A percentile compares a stretch with the other conserved stretches of the same genome.
These are phyloP conservation scores for Paecilomyces formosus DNA, from an alignment of 2,329 filamentous ascomycete species.

Conservation along the genomic window DNA sequence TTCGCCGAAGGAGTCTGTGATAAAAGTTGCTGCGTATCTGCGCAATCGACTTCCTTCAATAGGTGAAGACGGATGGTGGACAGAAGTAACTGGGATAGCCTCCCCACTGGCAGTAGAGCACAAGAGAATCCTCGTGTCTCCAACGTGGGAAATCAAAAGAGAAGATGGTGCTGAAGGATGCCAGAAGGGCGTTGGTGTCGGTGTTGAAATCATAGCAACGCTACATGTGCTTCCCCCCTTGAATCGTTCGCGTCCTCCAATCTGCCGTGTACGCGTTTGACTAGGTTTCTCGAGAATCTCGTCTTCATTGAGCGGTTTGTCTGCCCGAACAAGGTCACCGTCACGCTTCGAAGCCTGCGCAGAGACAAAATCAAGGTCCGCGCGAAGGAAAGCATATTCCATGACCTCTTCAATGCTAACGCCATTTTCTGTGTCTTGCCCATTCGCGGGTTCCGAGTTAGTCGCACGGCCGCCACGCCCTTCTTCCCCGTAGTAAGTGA, in stretches of 20 bases:
- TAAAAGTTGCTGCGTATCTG: slow-evolving; percentile 77
- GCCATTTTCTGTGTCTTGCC: slow-evolving; percentile 22
- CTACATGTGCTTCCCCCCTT: slow-evolving; percentile 91
- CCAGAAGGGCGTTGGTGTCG: slow-evolving; percentile 89
- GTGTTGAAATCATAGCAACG: slow-evolving; percentile 82
- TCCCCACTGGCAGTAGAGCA: slow-evolving; percentile 79
- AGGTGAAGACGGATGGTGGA: slow-evolving; percentile 87
- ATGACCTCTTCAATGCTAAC: slow-evolving; percentile 53
- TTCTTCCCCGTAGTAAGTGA: slow-evolving; percentile 42
- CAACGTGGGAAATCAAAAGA: slow-evolving; percentile 80
- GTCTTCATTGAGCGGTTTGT: slow-evolving; percentile 74
- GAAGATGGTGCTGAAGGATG: slow-evolving; percentile 80
- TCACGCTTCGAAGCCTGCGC: slow-evolving; percentile 79
- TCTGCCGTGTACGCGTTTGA: slow-evolving; percentile 39
- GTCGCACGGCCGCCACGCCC: slow-evolving; percentile 23
- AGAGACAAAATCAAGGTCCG: slow-evolving; percentile 88
- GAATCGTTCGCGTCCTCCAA: slow-evolving; percentile 72
- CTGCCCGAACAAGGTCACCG: slow-evolving; percentile 61
- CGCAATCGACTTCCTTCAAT: slow-evolving; percentile 75
- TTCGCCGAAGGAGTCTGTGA: slow-evolving; percentile 95
- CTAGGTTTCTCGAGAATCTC: slow-evolving; percentile 68
- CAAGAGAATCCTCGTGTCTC: slow-evolving; percentile 83
- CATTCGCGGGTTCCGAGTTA: slow-evolving; percentile 9
- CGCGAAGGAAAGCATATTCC: slow-evolving; percentile 86
- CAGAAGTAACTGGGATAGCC: slow-evolving; percentile 73